A percentile compares a stretch with the other conserved stretches of the same genome.
Conservation (phyloP, 306 rosid genomes). For the Quercus bicolor region DNA sequence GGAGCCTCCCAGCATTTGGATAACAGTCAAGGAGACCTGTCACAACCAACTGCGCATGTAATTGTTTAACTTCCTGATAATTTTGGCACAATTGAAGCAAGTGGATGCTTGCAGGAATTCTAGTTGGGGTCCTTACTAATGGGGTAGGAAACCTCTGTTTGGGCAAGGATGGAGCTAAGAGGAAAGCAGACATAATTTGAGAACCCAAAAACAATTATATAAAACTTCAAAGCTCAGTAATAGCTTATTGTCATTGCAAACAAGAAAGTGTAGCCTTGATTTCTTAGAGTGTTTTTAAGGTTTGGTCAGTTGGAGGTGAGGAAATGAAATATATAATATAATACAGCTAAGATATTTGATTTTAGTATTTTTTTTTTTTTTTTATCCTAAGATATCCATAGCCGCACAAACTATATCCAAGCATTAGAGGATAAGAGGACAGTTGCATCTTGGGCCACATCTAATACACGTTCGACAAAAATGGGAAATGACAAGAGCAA, state of each 20-base stretch:
- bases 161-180: slow-evolving; percentile 1
- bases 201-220: neutral
- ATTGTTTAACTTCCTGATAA: slow-evolving; percentile 35
- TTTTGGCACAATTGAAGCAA: slow-evolving; percentile 39
- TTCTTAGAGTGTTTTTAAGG: neutral
- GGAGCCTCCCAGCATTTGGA: slow-evolving; percentile 39
- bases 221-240: neutral
- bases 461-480: neutral
- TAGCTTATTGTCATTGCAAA: neutral
- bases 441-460: neutral
- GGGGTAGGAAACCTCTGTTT: neutral
- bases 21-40: slow-evolving; percentile 33
- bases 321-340: neutral
- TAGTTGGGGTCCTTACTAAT: neutral
- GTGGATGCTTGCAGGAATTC: slow-evolving; percentile 25
- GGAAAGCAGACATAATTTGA: slow-evolving; percentile 11
- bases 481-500: neutral
- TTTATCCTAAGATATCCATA: neutral
- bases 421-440: neutral
- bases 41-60: slow-evolving; percentile 39
- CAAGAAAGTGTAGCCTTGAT: no score
- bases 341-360: neutral
- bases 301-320: neutral
- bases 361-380: neutral
- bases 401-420: slow-evolving; percentile 27